These are phyloP conservation scores for Stachybotrys elegans DNA, from an alignment of 2,329 filamentous ascomycete genomes.

Conservation along the genomic window DNA sequence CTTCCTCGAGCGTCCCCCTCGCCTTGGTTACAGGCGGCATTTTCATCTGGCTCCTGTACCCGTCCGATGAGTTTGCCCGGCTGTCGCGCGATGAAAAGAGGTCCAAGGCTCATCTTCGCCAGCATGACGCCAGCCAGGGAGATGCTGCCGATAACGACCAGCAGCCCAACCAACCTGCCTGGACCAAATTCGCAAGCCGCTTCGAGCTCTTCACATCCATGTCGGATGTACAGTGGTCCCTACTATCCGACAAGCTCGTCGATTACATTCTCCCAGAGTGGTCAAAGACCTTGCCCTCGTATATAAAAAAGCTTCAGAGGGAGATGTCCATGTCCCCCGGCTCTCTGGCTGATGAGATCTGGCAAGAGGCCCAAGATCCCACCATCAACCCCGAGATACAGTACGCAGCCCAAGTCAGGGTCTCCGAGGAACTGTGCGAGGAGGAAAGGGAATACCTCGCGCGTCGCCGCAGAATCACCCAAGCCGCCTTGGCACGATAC, in stretches of 20 bases:
- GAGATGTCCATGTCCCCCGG: constrained; percentile 85
- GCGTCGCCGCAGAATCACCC: constrained; percentile 63
- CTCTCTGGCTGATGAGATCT: constrained; percentile 87
- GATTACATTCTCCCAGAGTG: constrained; percentile 76
- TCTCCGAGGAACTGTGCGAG: constrained; percentile 74
- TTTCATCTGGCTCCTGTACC: constrained; percentile 38
- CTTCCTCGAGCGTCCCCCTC: constrained; percentile 19
- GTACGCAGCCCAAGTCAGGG: constrained; percentile 74
- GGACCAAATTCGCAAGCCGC: constrained; percentile 40
- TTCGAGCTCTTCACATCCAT: constrained; percentile 50
- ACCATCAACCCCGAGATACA: constrained; percentile 80
- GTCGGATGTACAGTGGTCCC: constrained; percentile 50
- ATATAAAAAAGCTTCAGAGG: constrained; percentile 75
- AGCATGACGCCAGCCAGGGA: constrained; percentile 13
- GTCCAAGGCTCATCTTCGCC: constrained; percentile 5
- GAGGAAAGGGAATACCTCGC: constrained; percentile 75
- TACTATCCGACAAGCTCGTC: constrained; percentile 55
- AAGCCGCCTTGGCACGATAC: constrained; percentile 74
- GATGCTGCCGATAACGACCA: constrained; percentile 11
- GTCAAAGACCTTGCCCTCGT: constrained; percentile 70
- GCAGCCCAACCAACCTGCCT: constrained; percentile 33
- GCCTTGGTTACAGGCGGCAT: constrained; percentile 30
- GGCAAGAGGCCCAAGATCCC: constrained; percentile 83
- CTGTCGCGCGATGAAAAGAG: constrained; percentile 19
- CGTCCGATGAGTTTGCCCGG: constrained; percentile 35